These are phyloP conservation scores for Agroathelia rolfsii DNA, from an alignment of 1,284 basidiomycete species.

Conservation along the genomic window DNA sequence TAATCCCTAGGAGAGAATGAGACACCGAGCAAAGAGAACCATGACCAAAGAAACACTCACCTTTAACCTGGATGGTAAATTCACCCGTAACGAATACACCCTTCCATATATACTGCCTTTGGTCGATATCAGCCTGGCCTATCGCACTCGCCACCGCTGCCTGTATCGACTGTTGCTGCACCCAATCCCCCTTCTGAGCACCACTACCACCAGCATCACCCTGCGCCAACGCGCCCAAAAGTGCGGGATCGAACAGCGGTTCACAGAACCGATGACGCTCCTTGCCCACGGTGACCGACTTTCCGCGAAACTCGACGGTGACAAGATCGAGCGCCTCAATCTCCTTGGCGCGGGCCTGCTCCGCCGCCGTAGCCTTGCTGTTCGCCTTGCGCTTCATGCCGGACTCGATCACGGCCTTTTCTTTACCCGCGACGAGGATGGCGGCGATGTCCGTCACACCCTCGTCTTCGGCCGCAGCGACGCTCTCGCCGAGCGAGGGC, in stretches of 20 bases:
- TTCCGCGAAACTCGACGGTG: conserved; percentile 61
- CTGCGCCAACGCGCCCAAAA: conserved; percentile 30
- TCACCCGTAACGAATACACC: conserved; percentile 81
- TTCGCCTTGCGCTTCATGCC: conserved; percentile 70
- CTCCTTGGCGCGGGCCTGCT: conserved; percentile 69
- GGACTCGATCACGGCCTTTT: conserved; percentile 73
- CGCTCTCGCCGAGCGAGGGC: conserved; percentile 62
- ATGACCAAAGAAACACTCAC: conserved; percentile 29
- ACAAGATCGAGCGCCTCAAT: conserved; percentile 76
- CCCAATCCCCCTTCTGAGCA: conserved; percentile 12
- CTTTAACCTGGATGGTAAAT: conserved; percentile 66
- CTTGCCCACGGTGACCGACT: conserved; percentile 72
- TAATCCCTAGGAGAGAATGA: conserved; percentile 38
- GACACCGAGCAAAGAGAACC: conserved; percentile 6
- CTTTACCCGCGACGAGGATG: conserved; percentile 70
- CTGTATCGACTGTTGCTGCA: conserved; percentile 40
- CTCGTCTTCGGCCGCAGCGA: conserved; percentile 61
- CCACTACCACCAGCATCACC: conserved; percentile 8
- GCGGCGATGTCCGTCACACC: conserved; percentile 81
- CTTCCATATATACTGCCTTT: conserved; percentile 69
- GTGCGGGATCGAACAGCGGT: conserved; percentile 70
- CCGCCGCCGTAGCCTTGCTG: conserved; percentile 68
- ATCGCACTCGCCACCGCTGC: conserved; percentile 56
- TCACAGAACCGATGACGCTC: conserved; percentile 88
- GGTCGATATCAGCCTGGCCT: conserved; percentile 46